phyloP scores from a whole-genome alignment of 768 basidiomycete species.

The Termitomyces eurrhizus region DNA sequence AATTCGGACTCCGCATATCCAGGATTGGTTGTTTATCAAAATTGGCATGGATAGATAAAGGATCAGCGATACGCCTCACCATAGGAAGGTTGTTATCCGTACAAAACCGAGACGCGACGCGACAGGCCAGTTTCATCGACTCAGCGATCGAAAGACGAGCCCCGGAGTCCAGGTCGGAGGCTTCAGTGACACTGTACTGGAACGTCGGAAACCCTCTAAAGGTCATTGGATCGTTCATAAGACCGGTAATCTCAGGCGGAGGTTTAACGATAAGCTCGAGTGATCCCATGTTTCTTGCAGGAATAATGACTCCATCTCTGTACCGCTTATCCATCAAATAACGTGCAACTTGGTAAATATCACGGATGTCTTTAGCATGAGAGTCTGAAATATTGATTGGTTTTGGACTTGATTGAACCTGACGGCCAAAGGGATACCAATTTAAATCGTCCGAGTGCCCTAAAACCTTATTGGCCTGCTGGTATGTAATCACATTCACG shows the following conservation, averaged over 20 bases:
- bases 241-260: constrained; percentile 28
- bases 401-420: constrained; percentile 7
- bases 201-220: constrained; percentile 50
- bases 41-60: constrained; percentile 27
- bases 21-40: constrained; percentile 41
- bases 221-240: constrained; percentile 27
- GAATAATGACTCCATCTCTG: constrained; percentile 19
- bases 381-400: constrained; percentile 15
- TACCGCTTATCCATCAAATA: constrained; percentile 16
- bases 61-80: constrained; percentile 49
- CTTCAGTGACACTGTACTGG: constrained; percentile 37
- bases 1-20: constrained; percentile 39
- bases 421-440: constrained; percentile 42
- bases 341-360: constrained; percentile 20
- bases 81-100: constrained; percentile 55
- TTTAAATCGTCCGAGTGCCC: constrained; percentile 17
- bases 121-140: constrained; percentile 77
- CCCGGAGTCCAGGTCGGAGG: constrained; percentile 28
- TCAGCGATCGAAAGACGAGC: constrained; percentile 66
- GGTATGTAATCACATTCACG: constrained; percentile 60
- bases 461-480: constrained; percentile 54
- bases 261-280: constrained; percentile 23
- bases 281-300: constrained; percentile 19
- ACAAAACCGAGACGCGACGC: constrained; percentile 71
- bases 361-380: constrained; percentile 26